These are phyloP conservation scores for Coemansia asiatica DNA, from an alignment of 192 early-diverging fungal species.

Conservation along the genomic window DNA sequence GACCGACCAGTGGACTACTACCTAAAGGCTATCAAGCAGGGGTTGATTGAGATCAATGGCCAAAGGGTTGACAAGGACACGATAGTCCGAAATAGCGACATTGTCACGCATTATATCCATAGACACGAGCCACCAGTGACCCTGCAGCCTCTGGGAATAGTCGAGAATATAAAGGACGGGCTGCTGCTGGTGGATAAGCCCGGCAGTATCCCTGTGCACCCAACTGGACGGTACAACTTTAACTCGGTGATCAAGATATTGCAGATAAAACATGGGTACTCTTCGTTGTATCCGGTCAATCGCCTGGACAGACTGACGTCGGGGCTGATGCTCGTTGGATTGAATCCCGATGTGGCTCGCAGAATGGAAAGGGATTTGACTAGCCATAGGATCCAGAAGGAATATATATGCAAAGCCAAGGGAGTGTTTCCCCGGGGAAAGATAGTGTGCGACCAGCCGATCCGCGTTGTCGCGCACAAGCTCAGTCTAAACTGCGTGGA, in stretches of 20 bases:
- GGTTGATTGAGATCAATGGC: conserved; percentile 82
- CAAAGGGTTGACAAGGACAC: conserved; percentile 59
- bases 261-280: conserved; percentile 61
- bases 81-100: conserved; percentile 72
- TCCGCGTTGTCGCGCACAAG: conserved; percentile 81
- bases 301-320: conserved; percentile 93
- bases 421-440: conserved; percentile 78
- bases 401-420: conserved; percentile 83
- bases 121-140: conserved; percentile 94
- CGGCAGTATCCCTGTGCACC: conserved; percentile 79
- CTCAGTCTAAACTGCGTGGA: conserved; percentile 86
- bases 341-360: conserved; percentile 59
- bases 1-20: conserved; percentile 82
- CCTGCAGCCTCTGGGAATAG: conserved; percentile 62
- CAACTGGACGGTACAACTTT: conserved; percentile 82
- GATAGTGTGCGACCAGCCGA: conserved; percentile 75
- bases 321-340: conserved; percentile 81
- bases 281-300: conserved; percentile 71
- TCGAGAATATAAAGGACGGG: conserved; percentile 61
- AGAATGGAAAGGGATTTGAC: conserved; percentile 67
- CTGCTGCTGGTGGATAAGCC: conserved; percentile 91
- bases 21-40: conserved; percentile 72
- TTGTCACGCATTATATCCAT: conserved; percentile 82
- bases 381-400: conserved; percentile 72
- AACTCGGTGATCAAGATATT: conserved; percentile 77